Evolutionary conservation across 2,329 filamentous ascomycete species (phyloP), one percentile per base, ranked within the genome.

Genomic region (Hypoxylon sp.): DNA sequence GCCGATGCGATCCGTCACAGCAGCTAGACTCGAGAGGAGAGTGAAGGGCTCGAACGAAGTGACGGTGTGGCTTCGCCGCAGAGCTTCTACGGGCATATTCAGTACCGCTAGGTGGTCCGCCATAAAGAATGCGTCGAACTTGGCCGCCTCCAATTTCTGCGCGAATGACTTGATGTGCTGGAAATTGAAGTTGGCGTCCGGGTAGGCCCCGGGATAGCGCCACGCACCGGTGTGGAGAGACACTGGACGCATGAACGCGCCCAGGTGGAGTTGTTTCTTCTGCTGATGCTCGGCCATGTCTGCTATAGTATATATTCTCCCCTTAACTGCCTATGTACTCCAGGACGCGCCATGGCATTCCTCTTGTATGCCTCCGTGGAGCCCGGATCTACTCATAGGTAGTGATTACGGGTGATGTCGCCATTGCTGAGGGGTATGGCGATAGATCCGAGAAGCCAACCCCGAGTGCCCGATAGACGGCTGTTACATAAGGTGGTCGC

Each of bases 121-220:
- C 82, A 85, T 84, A 75, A 85, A 85, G 73, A 85, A 85, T 37
- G 83, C 82, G 65, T 85, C 83, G 65, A 85, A 85, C 56, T 85
- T 85, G 64, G 82, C 83, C 6, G 76, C 78, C 68, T 85, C 83
- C 0, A 85, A 78, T 60, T 81, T 84, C 68, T 84, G 79, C 47
- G 84, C 84, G 67, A 87, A 87, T 0, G 78, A 77, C 48, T 81
- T 82, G 4, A 87, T 74, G 65, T 87, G 83, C 19, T 75, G 73
- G 13, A 86, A 78, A 65, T 85, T 85, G 79, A 87, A 86, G 74
- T 87, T 87, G 55, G 84, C 84, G 57, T 87, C 84, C 0, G 84
- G 77, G 57, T 83, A 84, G 0, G 84, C 75, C 2, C 81, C 82
- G 0, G 84, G 84, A 64, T 86, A 86, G 5, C 84, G 78, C 84